These are phyloP conservation scores for Teratosphaeria gauchensis DNA, from an alignment of 2,329 filamentous ascomycete species.

Conservation along the genomic window DNA sequence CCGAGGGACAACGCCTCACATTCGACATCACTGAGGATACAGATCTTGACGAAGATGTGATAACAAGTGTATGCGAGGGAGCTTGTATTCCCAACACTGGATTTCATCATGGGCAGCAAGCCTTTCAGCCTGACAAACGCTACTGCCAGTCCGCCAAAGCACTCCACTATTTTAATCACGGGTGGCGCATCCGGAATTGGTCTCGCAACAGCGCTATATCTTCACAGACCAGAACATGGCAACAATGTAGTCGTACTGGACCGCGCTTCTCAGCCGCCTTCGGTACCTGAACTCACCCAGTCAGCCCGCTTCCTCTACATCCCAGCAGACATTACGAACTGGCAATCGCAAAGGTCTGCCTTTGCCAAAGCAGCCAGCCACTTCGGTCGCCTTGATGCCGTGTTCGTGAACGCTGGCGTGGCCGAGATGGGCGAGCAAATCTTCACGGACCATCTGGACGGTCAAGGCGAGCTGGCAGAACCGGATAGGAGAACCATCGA, in stretches of 20 bases:
- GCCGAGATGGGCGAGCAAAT: constrained; percentile 41
- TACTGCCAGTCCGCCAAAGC: constrained; percentile 15
- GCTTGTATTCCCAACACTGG: neutral
- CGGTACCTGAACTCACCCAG: constrained; percentile 9
- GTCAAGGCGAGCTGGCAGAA: constrained; percentile 33
- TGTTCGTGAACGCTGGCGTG: constrained; percentile 43
- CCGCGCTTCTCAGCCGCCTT: constrained; percentile 9
- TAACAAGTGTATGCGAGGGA: neutral
- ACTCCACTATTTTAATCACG: constrained; percentile 22
- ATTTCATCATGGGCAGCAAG: constrained; percentile 16
- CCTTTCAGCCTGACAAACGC: constrained; percentile 16
- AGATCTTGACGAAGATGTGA: neutral
- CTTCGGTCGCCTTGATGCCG: constrained; percentile 36
- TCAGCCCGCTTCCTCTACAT: constrained; percentile 22
- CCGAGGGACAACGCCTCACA: neutral
- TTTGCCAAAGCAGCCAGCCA: constrained; percentile 33
- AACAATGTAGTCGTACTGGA: constrained; percentile 24
- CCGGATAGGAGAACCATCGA: constrained; percentile 37
- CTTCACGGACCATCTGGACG: constrained; percentile 37
- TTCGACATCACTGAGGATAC: neutral
- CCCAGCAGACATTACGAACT: constrained; percentile 37
- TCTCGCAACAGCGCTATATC: constrained; percentile 21
- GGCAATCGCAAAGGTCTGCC: constrained; percentile 35
- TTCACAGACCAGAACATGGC: constrained; percentile 16
- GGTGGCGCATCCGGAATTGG: constrained; percentile 24